These are phyloP conservation scores for Xylona heveae DNA, from an alignment of 495 filamentous ascomycete species.

Conservation along the genomic window DNA sequence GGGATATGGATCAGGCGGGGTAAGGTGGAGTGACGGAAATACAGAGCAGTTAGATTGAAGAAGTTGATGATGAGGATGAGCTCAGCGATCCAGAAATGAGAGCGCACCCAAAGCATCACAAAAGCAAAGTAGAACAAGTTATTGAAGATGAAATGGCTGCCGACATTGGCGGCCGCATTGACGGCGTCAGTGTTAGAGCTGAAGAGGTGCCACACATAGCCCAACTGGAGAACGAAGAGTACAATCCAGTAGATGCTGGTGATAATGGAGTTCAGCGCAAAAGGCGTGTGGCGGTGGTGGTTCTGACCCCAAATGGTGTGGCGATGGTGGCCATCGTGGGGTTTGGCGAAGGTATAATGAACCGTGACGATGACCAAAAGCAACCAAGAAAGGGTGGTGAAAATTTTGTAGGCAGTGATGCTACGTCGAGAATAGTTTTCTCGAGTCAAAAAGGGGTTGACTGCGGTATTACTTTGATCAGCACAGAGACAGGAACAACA, in stretches of 20 bases:
- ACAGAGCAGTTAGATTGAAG: conserved; percentile 50
- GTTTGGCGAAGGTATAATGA: conserved; percentile 43
- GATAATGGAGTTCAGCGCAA: conserved; percentile 49
- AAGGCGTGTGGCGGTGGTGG: conserved; percentile 39
- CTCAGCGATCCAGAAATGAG: conserved; percentile 49
- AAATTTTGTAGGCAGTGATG: conserved; percentile 36
- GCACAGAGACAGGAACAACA: no score
- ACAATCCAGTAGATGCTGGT: conserved; percentile 62
- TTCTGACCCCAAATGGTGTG: conserved; percentile 50
- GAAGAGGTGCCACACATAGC: conserved; percentile 61
- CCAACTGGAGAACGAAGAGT: conserved; percentile 51
- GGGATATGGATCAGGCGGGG: conserved; percentile 52
- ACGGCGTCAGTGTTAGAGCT: conserved; percentile 33
- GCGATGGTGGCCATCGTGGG: conserved; percentile 29
- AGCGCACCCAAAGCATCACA: conserved; percentile 62
- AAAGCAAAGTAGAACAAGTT: conserved; percentile 63
- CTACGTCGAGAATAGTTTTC: conserved; percentile 6
- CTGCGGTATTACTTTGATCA: no score
- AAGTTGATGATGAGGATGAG: conserved; percentile 59
- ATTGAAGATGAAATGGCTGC: conserved; percentile 65
- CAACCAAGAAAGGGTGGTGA: conserved; percentile 51
- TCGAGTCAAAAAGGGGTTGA: conserved; percentile 14
- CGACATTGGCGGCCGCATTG: conserved; percentile 51
- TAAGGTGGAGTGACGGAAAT: conserved; percentile 52
- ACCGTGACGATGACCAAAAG: conserved; percentile 43